These are phyloP conservation scores for Phytopythium chamaehyphon DNA, from an alignment of 352 stramenopile genomes.

Conservation along the genomic window DNA sequence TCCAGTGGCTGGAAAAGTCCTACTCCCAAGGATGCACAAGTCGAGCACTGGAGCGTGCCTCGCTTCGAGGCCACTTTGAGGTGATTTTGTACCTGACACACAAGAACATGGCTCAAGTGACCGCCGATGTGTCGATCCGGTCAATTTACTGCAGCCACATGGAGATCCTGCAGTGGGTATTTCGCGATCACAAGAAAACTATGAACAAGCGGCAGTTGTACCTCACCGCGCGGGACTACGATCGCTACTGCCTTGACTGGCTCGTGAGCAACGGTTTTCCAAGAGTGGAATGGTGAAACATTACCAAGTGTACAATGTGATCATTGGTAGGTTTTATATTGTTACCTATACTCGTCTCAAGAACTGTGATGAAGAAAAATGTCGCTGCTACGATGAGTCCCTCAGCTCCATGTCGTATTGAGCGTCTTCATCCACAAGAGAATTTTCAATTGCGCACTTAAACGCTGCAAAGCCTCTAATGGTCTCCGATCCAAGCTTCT, in stretches of 20 bases:
- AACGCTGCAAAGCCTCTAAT: no score
- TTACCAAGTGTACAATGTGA: background rate
- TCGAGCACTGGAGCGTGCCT: background rate
- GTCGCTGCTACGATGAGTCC: no score
- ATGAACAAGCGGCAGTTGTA: slow-evolving; percentile 2
- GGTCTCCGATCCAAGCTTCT: no score
- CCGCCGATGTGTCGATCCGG: background rate
- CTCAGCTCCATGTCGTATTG: no score
- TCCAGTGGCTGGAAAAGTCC: slow-evolving; percentile 4
- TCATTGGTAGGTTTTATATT: background rate
- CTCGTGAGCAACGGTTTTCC: background rate
- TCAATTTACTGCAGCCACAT: slow-evolving; percentile 3
- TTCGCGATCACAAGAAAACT: background rate
- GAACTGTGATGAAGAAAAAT: no score
- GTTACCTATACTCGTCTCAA: no score
- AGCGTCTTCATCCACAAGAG: no score
- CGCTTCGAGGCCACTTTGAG: slow-evolving; percentile 2
- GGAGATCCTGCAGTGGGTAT: slow-evolving; percentile 6
- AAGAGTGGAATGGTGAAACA: background rate
- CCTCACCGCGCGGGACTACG: slow-evolving; percentile 3
- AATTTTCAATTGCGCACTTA: no score
- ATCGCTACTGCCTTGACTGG: slow-evolving; percentile 5
- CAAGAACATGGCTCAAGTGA: slow-evolving; percentile 1
- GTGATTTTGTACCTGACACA: slow-evolving; percentile 2
- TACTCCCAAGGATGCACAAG: slow-evolving; percentile 2